Base-by-base conservation (phyloP, 2,329 filamentous ascomycete genomes). In the Aspergillus hiratsukae region DNA sequence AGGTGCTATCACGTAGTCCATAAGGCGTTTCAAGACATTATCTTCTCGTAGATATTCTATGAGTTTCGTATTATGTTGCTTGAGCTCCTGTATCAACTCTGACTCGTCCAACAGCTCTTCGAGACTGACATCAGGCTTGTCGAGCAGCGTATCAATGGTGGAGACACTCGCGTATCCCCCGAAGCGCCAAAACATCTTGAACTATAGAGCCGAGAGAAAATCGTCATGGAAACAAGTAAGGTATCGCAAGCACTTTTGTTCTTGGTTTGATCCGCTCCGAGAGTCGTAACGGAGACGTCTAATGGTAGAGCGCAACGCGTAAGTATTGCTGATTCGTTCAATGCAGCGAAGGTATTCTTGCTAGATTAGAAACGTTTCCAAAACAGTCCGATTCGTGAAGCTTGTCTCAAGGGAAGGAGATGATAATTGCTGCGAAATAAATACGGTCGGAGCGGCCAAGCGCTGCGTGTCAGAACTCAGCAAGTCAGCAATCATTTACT, bases 171-270 rank as follows among this genome's bases (percentile, higher is more conserved):
- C 90, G 83, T 97, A 97, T 72, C 91, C 91, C 83, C 94, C 93
- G 83, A 97, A 99, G 79, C 93, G 89, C 94, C 94, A 99, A 79
- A 99, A 99, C 94, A 99, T 99, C 81, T 76, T 93, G 87, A 69
- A 71, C 66, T 75, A 73, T 68, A 68, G 66, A 67, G 65, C 61
- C 60, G 63, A 56, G 58, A 63, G 61, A 62, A 66, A 66, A 65
- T 60, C 70, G 66, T 73, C 72, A 74, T 74, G 70, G 65, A 69
- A 63, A 56, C 54, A 52, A 50, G 55, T n/a, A 49, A 52, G 49
- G 56, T 62, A 64, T 61, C 53, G 55, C 58, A 58, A 56, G 55
- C 58, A 49, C 53, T 63, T 63, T 61, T 59, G 51, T 57, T 56
- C 60, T 56, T 57, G 27, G 23, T 54, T 14, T 61, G 62, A 62